Evolutionary conservation across 345 rosid genomes (phyloP).

Genomic region (Euphorbia tirucalli): DNA sequence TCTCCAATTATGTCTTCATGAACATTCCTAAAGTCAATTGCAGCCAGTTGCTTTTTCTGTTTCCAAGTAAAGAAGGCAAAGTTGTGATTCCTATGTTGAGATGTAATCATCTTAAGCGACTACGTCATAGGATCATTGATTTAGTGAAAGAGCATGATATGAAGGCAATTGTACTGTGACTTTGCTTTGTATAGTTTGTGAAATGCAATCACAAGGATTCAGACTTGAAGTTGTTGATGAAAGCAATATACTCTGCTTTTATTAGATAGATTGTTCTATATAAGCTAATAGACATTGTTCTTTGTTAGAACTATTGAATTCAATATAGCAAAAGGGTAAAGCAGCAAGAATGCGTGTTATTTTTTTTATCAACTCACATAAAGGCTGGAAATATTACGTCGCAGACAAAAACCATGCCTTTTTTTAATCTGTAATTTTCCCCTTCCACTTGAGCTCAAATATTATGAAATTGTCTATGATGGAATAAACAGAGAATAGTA

Average conservation of each 20-base stretch:
- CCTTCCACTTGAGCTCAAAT: background rate
- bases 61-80: constrained; percentile 20
- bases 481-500: constrained; percentile 4
- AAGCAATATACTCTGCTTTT: constrained; percentile 11
- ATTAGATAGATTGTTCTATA: constrained; percentile 11
- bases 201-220: background rate
- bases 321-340: constrained; percentile 3
- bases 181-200: constrained; percentile 8
- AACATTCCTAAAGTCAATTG: constrained; percentile 18
- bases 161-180: background rate
- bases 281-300: background rate
- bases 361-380: constrained; percentile 1
- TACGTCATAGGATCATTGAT: constrained; percentile 6
- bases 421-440: background rate
- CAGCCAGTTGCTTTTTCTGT: constrained; percentile 16
- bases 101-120: constrained; percentile 10
- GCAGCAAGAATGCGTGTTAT: background rate
- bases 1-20: constrained; percentile 17
- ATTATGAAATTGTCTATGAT: background rate
- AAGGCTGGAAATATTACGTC: background rate
- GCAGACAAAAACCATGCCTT: background rate
- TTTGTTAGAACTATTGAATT: constrained; percentile 13
- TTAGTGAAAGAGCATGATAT: background rate
- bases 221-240: constrained; percentile 6
- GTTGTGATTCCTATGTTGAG: constrained; percentile 17